These are phyloP conservation scores for Sclerotinia nivalis DNA, from an alignment of 2,329 filamentous ascomycete genomes.

Conservation along the genomic window DNA sequence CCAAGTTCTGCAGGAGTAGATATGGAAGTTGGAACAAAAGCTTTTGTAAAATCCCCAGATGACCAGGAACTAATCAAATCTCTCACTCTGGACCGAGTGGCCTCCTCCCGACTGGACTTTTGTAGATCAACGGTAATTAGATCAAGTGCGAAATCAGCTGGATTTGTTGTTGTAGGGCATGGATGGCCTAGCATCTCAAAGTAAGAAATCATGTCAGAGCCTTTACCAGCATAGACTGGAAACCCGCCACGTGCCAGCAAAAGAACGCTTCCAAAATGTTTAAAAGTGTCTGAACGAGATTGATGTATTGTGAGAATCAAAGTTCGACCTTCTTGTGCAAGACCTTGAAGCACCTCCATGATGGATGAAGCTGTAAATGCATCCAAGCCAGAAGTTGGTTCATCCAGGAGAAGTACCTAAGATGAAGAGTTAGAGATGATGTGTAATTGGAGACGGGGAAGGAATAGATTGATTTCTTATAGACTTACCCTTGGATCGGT, in stretches of 20 bases:
- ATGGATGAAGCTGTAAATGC: constrained; percentile 78
- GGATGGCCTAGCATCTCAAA: constrained; percentile 60
- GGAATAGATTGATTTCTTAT: constrained; percentile 56
- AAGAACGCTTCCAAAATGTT: constrained; percentile 69
- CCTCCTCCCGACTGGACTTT: constrained; percentile 59
- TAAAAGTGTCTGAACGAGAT: constrained; percentile 71
- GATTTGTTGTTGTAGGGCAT: constrained; percentile 71
- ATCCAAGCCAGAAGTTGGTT: constrained; percentile 75
- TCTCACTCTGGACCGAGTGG: constrained; percentile 63
- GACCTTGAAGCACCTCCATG: constrained; percentile 68
- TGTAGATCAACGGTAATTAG: constrained; percentile 76
- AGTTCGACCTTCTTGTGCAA: constrained; percentile 73
- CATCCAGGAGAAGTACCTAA: constrained; percentile 67
- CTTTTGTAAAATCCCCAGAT: constrained; percentile 31
- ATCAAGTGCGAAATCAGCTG: constrained; percentile 76
- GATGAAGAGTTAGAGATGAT: not conserved
- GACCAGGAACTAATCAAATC: constrained; percentile 62
- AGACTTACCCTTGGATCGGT: constrained; percentile 72
- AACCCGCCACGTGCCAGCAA: constrained; percentile 69
- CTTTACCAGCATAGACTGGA: constrained; percentile 66
- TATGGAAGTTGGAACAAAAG: constrained; percentile 33
- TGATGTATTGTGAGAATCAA: constrained; percentile 78
- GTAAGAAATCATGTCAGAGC: constrained; percentile 63
- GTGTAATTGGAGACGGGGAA: too few species aligned
- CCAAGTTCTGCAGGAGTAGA: constrained; percentile 72